These are phyloP conservation scores for Fusarium piperis DNA, from an alignment of 2,329 filamentous ascomycete species.

Conservation along the genomic window DNA sequence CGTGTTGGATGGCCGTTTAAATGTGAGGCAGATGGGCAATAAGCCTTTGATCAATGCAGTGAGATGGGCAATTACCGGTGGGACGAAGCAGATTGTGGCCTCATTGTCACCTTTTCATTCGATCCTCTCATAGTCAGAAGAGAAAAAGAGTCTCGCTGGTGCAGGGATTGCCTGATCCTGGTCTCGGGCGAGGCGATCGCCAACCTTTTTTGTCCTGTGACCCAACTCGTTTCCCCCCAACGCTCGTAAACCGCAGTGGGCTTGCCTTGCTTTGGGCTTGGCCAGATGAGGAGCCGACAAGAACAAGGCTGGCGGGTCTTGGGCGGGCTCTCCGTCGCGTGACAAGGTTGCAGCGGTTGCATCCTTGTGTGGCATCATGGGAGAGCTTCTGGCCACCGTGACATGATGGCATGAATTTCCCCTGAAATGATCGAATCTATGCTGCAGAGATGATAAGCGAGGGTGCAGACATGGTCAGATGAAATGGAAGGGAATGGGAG, in stretches of 20 bases:
- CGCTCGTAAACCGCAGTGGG: slow-evolving; percentile 17
- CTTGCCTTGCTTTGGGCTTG: slow-evolving; percentile 14
- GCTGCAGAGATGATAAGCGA: not conserved
- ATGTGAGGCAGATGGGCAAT: slow-evolving; percentile 31
- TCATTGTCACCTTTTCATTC: not conserved
- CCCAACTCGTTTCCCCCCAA: slow-evolving; percentile 18
- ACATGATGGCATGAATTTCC: slow-evolving; percentile 10
- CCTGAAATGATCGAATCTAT: slow-evolving; percentile 8
- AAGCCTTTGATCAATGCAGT: slow-evolving; percentile 37
- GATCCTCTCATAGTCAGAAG: not conserved
- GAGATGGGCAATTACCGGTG: slow-evolving; percentile 24
- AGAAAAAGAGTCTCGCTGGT: not conserved
- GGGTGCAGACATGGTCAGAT: slow-evolving; percentile 6
- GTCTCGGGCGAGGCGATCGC: slow-evolving; percentile 24
- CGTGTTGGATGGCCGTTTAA: slow-evolving; percentile 35
- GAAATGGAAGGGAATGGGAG: not conserved
- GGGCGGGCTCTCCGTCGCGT: slow-evolving; percentile 14
- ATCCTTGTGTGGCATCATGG: not conserved
- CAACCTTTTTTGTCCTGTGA: slow-evolving; percentile 29
- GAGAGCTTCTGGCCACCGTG: not conserved
- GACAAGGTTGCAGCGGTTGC: slow-evolving; percentile 12
- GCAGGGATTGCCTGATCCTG: slow-evolving; percentile 34
- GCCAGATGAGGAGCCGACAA: slow-evolving; percentile 33
- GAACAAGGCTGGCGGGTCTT: slow-evolving; percentile 23
- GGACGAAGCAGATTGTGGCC: slow-evolving; percentile 11